Percentiles rank a stretch among this genome's conserved stretches.
Conservation (phyloP, 2,329 filamentous ascomycete species). For the Lizonia empirigonia region DNA sequence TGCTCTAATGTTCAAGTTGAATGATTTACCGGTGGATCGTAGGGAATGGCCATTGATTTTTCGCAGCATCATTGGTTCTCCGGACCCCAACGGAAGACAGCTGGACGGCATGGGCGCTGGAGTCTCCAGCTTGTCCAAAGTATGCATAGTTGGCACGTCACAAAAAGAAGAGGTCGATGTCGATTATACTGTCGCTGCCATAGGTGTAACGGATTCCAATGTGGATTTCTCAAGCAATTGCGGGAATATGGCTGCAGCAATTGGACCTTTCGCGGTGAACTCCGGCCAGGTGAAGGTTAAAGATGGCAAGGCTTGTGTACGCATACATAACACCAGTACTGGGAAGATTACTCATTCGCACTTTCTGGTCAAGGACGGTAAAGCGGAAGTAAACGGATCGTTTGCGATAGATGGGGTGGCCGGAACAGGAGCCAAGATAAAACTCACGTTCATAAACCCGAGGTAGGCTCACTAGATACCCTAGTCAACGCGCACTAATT, state of each 20-base stretch:
- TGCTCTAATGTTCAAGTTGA: background rate
- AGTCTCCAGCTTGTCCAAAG: conserved; percentile 69
- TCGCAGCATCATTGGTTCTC: conserved; percentile 63
- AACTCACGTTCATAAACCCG: background rate
- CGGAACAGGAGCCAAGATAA: background rate
- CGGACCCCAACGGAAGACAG: conserved; percentile 68
- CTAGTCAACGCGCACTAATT: background rate
- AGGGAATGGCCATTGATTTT: background rate
- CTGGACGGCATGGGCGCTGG: conserved; percentile 72
- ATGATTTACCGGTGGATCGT: background rate
- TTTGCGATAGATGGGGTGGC: background rate
- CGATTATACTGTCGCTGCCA: background rate
- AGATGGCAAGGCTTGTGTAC: background rate
- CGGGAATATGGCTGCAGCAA: conserved; percentile 65
- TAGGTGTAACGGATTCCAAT: conserved; percentile 56
- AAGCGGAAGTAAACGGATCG: background rate
- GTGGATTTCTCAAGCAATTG: conserved; percentile 72
- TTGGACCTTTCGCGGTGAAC: background rate
- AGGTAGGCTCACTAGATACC: no score
- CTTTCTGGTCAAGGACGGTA: background rate
- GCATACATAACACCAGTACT: background rate
- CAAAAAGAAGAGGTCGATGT: conserved; percentile 39
- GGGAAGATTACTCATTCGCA: background rate
- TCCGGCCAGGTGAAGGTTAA: background rate
- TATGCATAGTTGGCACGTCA: conserved; percentile 65